Percentiles rank a stretch among this genome's conserved stretches.
These are phyloP conservation scores for Yarrowia divulgata DNA, from an alignment of 805 yeast species.

Conservation along the genomic window DNA sequence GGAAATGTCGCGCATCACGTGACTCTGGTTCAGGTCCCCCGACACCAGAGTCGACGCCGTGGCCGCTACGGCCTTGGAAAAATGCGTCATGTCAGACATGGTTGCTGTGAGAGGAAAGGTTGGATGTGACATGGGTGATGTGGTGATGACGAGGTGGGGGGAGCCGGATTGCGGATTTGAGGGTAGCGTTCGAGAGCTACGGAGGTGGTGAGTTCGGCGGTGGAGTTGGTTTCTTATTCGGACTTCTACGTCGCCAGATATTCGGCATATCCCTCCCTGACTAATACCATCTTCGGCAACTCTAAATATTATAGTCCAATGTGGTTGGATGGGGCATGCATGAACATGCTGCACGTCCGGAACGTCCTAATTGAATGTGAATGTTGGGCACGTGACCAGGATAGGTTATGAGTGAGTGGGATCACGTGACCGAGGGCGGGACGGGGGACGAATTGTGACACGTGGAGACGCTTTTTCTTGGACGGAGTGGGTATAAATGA, in stretches of 20 bases:
- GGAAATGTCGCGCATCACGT: constrained; percentile 57
- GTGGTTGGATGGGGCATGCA: constrained; percentile 17
- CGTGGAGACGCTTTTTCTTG: too few relatives aligned
- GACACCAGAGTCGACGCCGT: constrained; percentile 51
- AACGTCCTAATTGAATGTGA: too few relatives aligned
- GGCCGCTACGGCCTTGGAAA: constrained; percentile 52
- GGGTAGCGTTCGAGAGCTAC: neutral
- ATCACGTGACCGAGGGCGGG: too few relatives aligned
- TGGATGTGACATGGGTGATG: neutral
- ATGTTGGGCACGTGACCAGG: too few relatives aligned
- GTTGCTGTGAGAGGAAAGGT: constrained; percentile 3
- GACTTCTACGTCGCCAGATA: neutral
- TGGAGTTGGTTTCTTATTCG: neutral
- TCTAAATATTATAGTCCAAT: constrained; percentile 4
- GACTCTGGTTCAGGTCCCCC: constrained; percentile 52
- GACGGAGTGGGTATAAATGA: too few relatives aligned
- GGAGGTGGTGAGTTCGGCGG: neutral
- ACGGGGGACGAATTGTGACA: too few relatives aligned
- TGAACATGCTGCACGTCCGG: neutral
- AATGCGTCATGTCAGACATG: constrained; percentile 50
- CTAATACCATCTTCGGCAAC: neutral
- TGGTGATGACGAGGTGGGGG: neutral
- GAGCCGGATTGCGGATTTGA: neutral
- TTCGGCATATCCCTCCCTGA: neutral
- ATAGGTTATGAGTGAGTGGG: too few relatives aligned